Evolutionary conservation across 2,329 filamentous ascomycete species (phyloP).

Genomic region (Neopestalotiopsis rosae): DNA sequence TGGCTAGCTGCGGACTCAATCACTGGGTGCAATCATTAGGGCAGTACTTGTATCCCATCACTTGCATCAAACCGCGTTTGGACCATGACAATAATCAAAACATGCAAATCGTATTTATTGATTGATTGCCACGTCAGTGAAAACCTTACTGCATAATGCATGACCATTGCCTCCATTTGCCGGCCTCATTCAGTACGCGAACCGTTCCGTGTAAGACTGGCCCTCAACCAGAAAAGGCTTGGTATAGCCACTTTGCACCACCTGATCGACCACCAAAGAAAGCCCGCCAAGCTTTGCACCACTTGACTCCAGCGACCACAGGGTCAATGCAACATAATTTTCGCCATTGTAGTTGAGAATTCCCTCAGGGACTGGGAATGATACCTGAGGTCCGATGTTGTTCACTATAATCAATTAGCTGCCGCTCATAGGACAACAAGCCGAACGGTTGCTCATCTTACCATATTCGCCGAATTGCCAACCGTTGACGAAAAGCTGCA

Average conservation of each 20-base stretch:
- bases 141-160: too few relatives aligned
- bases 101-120: too few relatives aligned
- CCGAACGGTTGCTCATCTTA: not conserved
- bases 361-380: slow-evolving; percentile 75
- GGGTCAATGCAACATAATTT: slow-evolving; percentile 70
- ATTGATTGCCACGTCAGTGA: too few relatives aligned
- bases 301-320: slow-evolving; percentile 69
- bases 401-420: slow-evolving; percentile 45
- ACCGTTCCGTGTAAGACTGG: not conserved
- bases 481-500: slow-evolving; percentile 74
- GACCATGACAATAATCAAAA: too few relatives aligned
- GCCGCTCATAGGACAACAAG: not conserved
- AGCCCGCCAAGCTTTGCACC: slow-evolving; percentile 61
- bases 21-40: too few relatives aligned
- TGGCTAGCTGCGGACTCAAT: not conserved
- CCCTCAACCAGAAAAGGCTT: slow-evolving; percentile 48
- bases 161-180: too few relatives aligned
- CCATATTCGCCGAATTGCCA: slow-evolving; percentile 67
- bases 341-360: slow-evolving; percentile 72
- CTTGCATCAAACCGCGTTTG: too few relatives aligned
- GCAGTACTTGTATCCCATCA: too few relatives aligned
- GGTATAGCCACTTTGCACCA: slow-evolving; percentile 39
- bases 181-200: not conserved
- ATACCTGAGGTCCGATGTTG: slow-evolving; percentile 76
- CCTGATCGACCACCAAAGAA: slow-evolving; percentile 55